A percentile compares a stretch with the other conserved stretches of the same genome.
These are phyloP conservation scores for Hypericum androsaemum DNA, from an alignment of 345 rosid genomes.

Conservation along the genomic window DNA sequence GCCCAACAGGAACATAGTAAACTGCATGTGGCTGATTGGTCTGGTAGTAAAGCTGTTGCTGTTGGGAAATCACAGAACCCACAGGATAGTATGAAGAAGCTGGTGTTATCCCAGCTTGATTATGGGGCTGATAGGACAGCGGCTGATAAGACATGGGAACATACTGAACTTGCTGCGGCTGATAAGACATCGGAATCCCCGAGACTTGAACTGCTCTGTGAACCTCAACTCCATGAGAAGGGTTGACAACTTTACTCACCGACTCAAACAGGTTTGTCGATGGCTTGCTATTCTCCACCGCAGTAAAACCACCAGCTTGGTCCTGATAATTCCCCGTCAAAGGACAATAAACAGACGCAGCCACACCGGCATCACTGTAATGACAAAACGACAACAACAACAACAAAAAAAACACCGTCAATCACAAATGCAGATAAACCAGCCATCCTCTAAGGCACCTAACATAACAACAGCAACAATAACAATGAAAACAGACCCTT, in stretches of 20 bases:
- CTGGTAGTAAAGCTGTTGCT: slow-evolving; percentile 34
- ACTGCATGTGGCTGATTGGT: slow-evolving; percentile 37
- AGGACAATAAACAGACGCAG: slow-evolving; percentile 11
- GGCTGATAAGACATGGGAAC: slow-evolving; percentile 27
- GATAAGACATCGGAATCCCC: slow-evolving; percentile 34
- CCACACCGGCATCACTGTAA: slow-evolving; percentile 28
- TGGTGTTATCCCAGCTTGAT: slow-evolving; percentile 26
- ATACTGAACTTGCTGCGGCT: slow-evolving; percentile 30
- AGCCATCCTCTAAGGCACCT: no score
- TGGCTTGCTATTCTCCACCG: slow-evolving; percentile 22
- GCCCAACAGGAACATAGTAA: slow-evolving; percentile 36
- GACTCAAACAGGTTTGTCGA: slow-evolving; percentile 19
- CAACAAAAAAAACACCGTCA: not conserved
- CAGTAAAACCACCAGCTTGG: slow-evolving; percentile 14
- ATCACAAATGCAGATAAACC: no score
- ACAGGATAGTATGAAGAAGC: slow-evolving; percentile 27
- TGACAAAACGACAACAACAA: not conserved
- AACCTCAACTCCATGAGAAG: slow-evolving; percentile 18
- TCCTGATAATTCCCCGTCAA: slow-evolving; percentile 27
- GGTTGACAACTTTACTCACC: slow-evolving; percentile 16
- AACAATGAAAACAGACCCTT: no score
- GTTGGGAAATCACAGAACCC: slow-evolving; percentile 22
- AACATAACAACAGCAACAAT: no score
- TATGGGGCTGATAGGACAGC: slow-evolving; percentile 20
- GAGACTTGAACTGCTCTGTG: slow-evolving; percentile 29